Evolutionary conservation across 169 alveolate species (phyloP).

Genomic region (Perkinsus marinus): DNA sequence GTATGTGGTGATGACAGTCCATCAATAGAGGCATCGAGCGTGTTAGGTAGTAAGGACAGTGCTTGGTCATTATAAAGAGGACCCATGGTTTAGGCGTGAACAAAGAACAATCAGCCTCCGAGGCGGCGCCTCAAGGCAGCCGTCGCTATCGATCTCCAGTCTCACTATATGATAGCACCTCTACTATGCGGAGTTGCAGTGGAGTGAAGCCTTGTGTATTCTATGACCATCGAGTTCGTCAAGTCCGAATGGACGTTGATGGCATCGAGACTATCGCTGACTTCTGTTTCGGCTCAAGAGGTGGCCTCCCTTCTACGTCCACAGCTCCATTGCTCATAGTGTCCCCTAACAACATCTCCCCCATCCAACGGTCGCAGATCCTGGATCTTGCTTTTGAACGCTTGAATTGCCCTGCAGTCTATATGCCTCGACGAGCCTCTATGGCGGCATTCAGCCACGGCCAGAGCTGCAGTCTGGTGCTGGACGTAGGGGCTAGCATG

Average conservation of each 20-base stretch:
- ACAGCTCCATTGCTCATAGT: neutral
- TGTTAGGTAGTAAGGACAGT: neutral
- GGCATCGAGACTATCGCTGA: neutral
- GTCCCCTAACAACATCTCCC: neutral
- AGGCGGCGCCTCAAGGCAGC: no score
- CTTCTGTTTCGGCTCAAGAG: neutral
- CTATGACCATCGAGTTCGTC: neutral
- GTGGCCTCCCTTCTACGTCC: neutral
- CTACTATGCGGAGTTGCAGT: neutral
- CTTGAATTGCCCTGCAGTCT: slow-evolving; percentile 60
- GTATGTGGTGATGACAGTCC: neutral
- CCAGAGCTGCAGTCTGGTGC: slow-evolving; percentile 58
- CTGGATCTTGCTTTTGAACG: slow-evolving; percentile 67
- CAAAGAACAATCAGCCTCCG: no score
- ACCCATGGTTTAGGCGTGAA: neutral
- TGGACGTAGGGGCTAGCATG: slow-evolving; percentile 62
- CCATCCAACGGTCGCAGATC: neutral
- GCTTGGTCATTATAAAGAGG: neutral
- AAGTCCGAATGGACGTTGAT: neutral
- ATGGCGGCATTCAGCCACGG: slow-evolving; percentile 67
- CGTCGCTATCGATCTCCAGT: neutral
- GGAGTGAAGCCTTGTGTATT: neutral
- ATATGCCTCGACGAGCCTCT: slow-evolving; percentile 60
- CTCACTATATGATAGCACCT: neutral
- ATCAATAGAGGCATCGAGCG: neutral